Evolutionary conservation across 164 flowering plant species (phyloP), one percentile per base, ranked within the genome.

Genomic region (Magnolia changhungtana): DNA sequence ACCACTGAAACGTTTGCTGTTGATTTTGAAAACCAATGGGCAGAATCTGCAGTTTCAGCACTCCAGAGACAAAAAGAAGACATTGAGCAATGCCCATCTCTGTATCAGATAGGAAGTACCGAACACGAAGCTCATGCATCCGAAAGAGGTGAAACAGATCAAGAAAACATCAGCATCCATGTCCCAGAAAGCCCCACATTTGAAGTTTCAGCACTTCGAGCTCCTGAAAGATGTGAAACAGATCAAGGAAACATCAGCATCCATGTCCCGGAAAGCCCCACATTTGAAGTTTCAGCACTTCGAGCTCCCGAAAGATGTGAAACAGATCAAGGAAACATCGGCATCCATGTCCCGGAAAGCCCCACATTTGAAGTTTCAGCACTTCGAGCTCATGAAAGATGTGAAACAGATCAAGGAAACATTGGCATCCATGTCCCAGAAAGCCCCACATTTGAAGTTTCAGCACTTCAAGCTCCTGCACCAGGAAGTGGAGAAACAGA

Each of bases 131-230:
- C 31, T 66, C 51, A 69, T 50, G 70, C 20, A 64, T 23, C 20
- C 66, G 50, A 77, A 63, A 61, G 23, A 45, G 16, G 52, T 49
- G 76, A 50, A 24, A 81, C 21, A 45, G 72, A 59, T 74, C 69
- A 81, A 69, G 77, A 83, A 20, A 63, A 73, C 67, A 20, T 37
- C 29, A 78, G 74, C 73, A 74, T 50, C 55, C 81, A 70, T 37
- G 45, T 37, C 45, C 45, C 45, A 37, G 45, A 37, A 37, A 37
- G 45, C 45, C 45, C 45, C 45, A 37, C 45, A 37, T 37, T 37
- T 37, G 45, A 37, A 37, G 45, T 37, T 37, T 4, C 45, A 37
- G 45, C 45, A 37, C 45, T 37, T 37, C 45, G 76, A 77, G 65
- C 31, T 66, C 51, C 72, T 72, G 58, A 75, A 63, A 61, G 23